These are phyloP conservation scores for Drechslerella coelobrocha DNA, from an alignment of 2,329 filamentous ascomycete species.

Conservation along the genomic window DNA sequence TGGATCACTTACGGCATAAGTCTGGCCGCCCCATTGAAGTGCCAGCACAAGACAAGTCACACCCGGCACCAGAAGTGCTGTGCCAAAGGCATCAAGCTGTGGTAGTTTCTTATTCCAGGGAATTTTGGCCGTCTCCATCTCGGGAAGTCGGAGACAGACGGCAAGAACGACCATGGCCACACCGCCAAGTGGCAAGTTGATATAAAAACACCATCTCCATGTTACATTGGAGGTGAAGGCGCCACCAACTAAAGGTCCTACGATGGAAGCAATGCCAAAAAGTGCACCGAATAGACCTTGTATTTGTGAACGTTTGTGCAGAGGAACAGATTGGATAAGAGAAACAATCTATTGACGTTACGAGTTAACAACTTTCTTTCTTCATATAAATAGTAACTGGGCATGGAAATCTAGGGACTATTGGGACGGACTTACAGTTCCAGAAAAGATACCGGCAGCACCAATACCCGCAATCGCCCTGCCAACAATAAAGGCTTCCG, in stretches of 20 bases:
- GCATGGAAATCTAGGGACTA: background rate
- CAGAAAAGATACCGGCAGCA: slow-evolving; percentile 64
- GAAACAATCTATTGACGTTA: slow-evolving; percentile 65
- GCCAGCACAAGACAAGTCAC: slow-evolving; percentile 68
- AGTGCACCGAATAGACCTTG: slow-evolving; percentile 57
- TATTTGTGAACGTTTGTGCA: slow-evolving; percentile 54
- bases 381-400: no score
- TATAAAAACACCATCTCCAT: slow-evolving; percentile 66
- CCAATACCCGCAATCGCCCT: slow-evolving; percentile 65
- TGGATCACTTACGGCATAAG: slow-evolving; percentile 57
- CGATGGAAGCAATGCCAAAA: slow-evolving; percentile 63
- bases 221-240: slow-evolving; percentile 62
- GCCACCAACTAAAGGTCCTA: slow-evolving; percentile 63
- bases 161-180: slow-evolving; percentile 62
- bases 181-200: slow-evolving; percentile 67
- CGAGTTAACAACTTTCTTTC: no score
- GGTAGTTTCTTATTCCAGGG: slow-evolving; percentile 60
- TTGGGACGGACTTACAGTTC: slow-evolving; percentile 58
- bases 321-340: slow-evolving; percentile 56
- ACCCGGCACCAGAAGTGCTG: slow-evolving; percentile 68
- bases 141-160: slow-evolving; percentile 60
- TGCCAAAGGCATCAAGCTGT: slow-evolving; percentile 66
- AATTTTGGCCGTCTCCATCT: slow-evolving; percentile 54
- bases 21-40: slow-evolving; percentile 69
- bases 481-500: slow-evolving; percentile 63